A percentile compares a stretch with the other conserved stretches of the same genome.
Evolutionary conservation across 2,329 filamentous ascomycete species (phyloP).

Genomic region (Aspergillus phoenicis): DNA sequence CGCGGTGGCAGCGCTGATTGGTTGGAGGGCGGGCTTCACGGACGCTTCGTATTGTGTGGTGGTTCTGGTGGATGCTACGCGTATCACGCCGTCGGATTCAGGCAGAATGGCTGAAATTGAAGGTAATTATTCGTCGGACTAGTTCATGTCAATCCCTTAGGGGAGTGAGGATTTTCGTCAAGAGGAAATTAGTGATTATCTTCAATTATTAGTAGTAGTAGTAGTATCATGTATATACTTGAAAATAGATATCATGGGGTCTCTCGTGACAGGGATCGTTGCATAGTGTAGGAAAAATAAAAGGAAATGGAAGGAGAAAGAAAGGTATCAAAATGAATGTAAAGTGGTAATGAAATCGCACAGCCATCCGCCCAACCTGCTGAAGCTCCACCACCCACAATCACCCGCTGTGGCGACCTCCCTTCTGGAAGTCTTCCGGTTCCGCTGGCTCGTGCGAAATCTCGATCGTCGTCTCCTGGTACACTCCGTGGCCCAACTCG

Average conservation of each 20-base stretch:
- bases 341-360: not conserved
- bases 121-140: not conserved
- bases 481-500: constrained; percentile 39
- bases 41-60: not conserved
- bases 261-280: constrained; percentile 1
- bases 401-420: constrained; percentile 9
- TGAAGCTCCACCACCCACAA: not conserved
- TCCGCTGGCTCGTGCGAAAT: constrained; percentile 39
- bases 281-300: not conserved
- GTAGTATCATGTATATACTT: not conserved
- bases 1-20: not conserved
- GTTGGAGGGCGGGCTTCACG: not conserved
- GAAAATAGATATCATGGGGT: not conserved
- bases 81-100: not conserved
- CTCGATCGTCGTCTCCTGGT: constrained; percentile 48
- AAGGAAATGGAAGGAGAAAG: not conserved
- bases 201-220: not conserved
- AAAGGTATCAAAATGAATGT: not conserved
- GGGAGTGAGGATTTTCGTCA: not conserved
- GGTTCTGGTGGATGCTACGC: not conserved
- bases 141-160: not conserved
- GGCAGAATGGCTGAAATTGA: too few species aligned
- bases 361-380: not conserved
- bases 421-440: constrained; percentile 18
- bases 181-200: not conserved